Conservation (phyloP, 1,284 basidiomycete species). For the Hemileccinum hortonii region DNA sequence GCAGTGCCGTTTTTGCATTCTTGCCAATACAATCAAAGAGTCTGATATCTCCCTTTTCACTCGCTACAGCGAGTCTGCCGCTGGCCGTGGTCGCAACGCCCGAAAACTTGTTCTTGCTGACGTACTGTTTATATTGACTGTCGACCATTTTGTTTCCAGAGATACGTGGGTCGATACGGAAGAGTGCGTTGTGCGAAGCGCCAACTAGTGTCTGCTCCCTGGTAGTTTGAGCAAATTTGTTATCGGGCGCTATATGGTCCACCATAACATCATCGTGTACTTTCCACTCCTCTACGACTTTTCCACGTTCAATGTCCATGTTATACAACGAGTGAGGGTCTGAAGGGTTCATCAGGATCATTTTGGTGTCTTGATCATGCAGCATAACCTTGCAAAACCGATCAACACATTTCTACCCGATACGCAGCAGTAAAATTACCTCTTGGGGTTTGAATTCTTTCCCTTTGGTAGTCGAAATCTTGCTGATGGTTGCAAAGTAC, state of each 20-base stretch:
- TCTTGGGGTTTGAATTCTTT: slow-evolving; percentile 86
- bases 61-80: slow-evolving; percentile 91
- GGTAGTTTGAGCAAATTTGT: slow-evolving; percentile 95
- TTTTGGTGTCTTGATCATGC: slow-evolving; percentile 95
- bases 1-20: slow-evolving; percentile 98
- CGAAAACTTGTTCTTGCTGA: slow-evolving; percentile 93
- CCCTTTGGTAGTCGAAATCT: slow-evolving; percentile 79
- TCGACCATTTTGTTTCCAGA: slow-evolving; percentile 93
- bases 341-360: slow-evolving; percentile 88
- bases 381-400: slow-evolving; percentile 79
- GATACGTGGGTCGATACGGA: slow-evolving; percentile 95
- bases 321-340: slow-evolving; percentile 87
- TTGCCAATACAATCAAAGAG: slow-evolving; percentile 97
- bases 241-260: slow-evolving; percentile 87
- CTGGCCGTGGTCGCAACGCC: slow-evolving; percentile 85
- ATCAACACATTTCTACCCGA: slow-evolving; percentile 12
- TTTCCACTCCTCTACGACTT: slow-evolving; percentile 99
- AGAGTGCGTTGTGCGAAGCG: slow-evolving; percentile 89
- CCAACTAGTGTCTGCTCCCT: slow-evolving; percentile 93
- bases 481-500: slow-evolving; percentile 87
- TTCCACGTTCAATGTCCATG: slow-evolving; percentile 94
- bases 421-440: slow-evolving; percentile 43
- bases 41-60: slow-evolving; percentile 95
- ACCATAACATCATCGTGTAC: slow-evolving; percentile 87
- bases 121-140: slow-evolving; percentile 95